Conservation (phyloP, 305 asterid genomes). For the Rubia peregrina region DNA sequence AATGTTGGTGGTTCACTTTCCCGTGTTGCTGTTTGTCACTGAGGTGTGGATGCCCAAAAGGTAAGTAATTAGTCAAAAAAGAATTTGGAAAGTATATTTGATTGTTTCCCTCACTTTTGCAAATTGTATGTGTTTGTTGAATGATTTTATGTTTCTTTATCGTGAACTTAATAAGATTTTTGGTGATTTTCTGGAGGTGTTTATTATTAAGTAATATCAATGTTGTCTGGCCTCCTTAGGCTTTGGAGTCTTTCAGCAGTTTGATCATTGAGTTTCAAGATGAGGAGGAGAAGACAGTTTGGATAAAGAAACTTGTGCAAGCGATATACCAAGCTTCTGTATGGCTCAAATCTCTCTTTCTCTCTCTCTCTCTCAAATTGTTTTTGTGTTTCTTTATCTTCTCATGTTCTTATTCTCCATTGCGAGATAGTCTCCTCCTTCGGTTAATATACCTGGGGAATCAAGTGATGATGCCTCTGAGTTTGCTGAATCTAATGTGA, state of each 20-base stretch:
- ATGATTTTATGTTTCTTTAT: neutral
- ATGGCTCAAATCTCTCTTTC: constrained; percentile 34
- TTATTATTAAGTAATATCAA: constrained; percentile 10
- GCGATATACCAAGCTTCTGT: constrained; percentile 97
- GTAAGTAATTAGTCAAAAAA: constrained; percentile 27
- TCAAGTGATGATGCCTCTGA: constrained; percentile 41
- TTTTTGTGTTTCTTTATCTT: constrained; percentile 13
- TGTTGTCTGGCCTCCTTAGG: constrained; percentile 39
- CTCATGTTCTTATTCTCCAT: constrained; percentile 16
- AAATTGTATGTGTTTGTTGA: neutral
- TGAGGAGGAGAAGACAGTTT: constrained; percentile 68
- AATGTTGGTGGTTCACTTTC: constrained; percentile 78
- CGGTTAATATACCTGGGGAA: constrained; percentile 71
- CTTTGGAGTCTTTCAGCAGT: constrained; percentile 84
- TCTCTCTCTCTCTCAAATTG: constrained; percentile 12
- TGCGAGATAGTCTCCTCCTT: constrained; percentile 69
- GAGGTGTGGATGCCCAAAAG: constrained; percentile 93
- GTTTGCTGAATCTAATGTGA: constrained; percentile 42
- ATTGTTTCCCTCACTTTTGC: neutral
- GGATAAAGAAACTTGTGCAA: constrained; percentile 83
- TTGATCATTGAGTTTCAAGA: constrained; percentile 67
- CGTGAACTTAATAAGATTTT: neutral
- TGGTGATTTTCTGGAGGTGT: neutral
- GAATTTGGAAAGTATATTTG: neutral
- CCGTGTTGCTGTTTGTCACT: constrained; percentile 79